A percentile compares a stretch with the other conserved stretches of the same genome.
These are phyloP conservation scores for Akanthomyces uredinophilus DNA, from an alignment of 2,329 filamentous ascomycete genomes.

Conservation along the genomic window DNA sequence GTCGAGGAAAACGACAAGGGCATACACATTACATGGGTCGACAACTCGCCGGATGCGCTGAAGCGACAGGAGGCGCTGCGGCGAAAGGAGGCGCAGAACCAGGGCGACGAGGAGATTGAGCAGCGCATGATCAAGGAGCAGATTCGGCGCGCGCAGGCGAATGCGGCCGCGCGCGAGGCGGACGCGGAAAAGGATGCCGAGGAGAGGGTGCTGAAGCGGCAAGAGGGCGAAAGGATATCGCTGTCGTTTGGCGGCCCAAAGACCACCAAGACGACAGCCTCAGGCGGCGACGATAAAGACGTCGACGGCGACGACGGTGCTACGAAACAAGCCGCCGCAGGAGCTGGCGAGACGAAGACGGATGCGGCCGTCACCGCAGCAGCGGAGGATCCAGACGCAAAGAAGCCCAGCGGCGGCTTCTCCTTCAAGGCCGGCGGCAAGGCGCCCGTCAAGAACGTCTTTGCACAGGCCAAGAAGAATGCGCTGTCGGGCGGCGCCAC, in stretches of 20 bases:
- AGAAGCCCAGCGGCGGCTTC: conserved; percentile 37
- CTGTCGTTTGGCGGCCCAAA: conserved; percentile 57
- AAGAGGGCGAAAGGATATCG: conserved; percentile 71
- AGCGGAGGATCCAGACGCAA: neutral
- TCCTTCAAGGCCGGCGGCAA: conserved; percentile 63
- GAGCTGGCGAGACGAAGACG: conserved; percentile 12
- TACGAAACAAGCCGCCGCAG: conserved; percentile 20
- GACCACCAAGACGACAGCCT: conserved; percentile 26
- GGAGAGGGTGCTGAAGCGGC: conserved; percentile 49
- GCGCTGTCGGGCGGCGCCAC: conserved; percentile 52
- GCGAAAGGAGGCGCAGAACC: conserved; percentile 80
- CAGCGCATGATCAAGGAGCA: conserved; percentile 78
- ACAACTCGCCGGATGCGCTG: conserved; percentile 83
- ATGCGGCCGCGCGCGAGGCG: conserved; percentile 35
- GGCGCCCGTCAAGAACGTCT: conserved; percentile 71
- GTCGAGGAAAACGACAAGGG: conserved; percentile 89
- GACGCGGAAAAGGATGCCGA: conserved; percentile 36
- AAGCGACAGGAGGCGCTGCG: conserved; percentile 73
- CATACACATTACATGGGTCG: conserved; percentile 82
- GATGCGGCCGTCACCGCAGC: conserved; percentile 15
- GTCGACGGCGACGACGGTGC: conserved; percentile 19
- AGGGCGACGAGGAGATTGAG: conserved; percentile 85
- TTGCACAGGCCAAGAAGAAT: conserved; percentile 63
- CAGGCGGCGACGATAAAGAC: conserved; percentile 10
- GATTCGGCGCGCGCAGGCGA: conserved; percentile 66